Conservation (phyloP, 805 yeast genomes). For the Yamadazyma phyllophila region DNA sequence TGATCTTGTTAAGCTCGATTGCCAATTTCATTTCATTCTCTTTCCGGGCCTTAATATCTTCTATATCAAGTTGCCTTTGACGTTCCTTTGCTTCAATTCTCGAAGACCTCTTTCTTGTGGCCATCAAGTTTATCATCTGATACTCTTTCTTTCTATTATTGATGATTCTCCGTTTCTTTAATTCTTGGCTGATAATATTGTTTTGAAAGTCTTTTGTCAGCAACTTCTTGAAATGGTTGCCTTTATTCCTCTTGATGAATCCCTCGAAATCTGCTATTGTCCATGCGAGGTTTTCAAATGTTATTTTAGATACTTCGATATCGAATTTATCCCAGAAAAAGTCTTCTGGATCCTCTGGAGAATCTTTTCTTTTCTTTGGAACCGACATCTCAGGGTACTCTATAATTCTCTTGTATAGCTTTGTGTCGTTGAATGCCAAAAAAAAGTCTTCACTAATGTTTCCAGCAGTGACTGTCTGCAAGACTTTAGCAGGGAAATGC, state of each 20-base stretch:
- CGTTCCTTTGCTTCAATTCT: slow-evolving; percentile 65
- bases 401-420: slow-evolving; percentile 45
- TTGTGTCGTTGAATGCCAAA: slow-evolving; percentile 47
- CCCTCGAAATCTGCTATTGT: slow-evolving; percentile 30
- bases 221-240: slow-evolving; percentile 3
- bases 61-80: slow-evolving; percentile 52
- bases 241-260: slow-evolving; percentile 20
- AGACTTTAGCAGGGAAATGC: slow-evolving; percentile 4
- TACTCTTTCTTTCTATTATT: slow-evolving; percentile 58
- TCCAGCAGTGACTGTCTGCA: slow-evolving; percentile 9
- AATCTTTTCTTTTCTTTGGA: slow-evolving; percentile 34
- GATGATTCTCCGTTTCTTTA: slow-evolving; percentile 52
- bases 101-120: slow-evolving; percentile 71
- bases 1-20: slow-evolving; percentile 26
- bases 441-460: slow-evolving; percentile 27
- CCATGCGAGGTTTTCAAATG: slow-evolving; percentile 31
- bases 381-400: slow-evolving; percentile 25
- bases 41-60: slow-evolving; percentile 27
- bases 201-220: slow-evolving; percentile 8
- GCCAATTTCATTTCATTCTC: slow-evolving; percentile 45
- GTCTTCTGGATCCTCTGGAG: slow-evolving; percentile 33
- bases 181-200: slow-evolving; percentile 29
- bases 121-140: slow-evolving; percentile 60
- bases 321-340: slow-evolving; percentile 32
- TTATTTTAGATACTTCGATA: slow-evolving; percentile 18